phyloP scores from a whole-genome alignment of 2,329 filamentous ascomycete species.

The Coccinonectria pachysandricola region DNA sequence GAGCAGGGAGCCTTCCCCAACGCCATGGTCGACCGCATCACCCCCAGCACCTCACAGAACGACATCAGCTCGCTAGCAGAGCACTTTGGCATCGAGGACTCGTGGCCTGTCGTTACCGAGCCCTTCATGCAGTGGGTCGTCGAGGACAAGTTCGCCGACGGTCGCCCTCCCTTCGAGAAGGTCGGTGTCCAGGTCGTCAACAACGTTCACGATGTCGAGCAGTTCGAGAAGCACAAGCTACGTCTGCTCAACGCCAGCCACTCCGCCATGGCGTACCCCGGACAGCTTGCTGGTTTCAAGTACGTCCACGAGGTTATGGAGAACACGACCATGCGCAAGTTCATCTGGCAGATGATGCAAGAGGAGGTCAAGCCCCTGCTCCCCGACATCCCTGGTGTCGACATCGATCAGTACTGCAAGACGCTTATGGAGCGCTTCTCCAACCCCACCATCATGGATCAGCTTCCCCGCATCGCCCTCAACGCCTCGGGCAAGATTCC shows the following conservation, averaged over 20 bases:
- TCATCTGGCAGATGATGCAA: conserved; percentile 45
- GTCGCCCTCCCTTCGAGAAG: conserved; percentile 41
- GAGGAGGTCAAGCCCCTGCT: conserved; percentile 42
- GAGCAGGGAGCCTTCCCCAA: conserved; percentile 41
- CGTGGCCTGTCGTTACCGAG: conserved; percentile 45
- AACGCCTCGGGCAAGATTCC: conserved; percentile 45
- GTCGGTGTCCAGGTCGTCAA: conserved; percentile 42
- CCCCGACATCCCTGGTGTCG: conserved; percentile 37
- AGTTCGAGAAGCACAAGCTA: conserved; percentile 47
- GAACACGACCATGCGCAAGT: conserved; percentile 35
- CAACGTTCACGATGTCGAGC: conserved; percentile 40
- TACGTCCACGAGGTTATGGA: conserved; percentile 45
- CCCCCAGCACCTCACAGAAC: conserved; percentile 34
- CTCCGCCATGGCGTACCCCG: conserved; percentile 41
- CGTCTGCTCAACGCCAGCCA: conserved; percentile 43
- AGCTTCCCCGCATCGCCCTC: conserved; percentile 40
- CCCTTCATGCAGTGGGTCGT: conserved; percentile 47
- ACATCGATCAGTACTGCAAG: conserved; percentile 41
- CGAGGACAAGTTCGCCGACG: conserved; percentile 41
- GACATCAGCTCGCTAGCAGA: conserved; percentile 36
- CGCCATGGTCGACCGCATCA: conserved; percentile 46
- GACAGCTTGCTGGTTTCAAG: conserved; percentile 40
- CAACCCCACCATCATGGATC: conserved; percentile 46
- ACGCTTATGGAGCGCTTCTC: conserved; percentile 44
- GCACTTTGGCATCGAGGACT: conserved; percentile 36